Percentiles rank a stretch among this genome's conserved stretches.
phyloP scores from a whole-genome alignment of 2,329 filamentous ascomycete genomes.

The Graphium sp. region DNA sequence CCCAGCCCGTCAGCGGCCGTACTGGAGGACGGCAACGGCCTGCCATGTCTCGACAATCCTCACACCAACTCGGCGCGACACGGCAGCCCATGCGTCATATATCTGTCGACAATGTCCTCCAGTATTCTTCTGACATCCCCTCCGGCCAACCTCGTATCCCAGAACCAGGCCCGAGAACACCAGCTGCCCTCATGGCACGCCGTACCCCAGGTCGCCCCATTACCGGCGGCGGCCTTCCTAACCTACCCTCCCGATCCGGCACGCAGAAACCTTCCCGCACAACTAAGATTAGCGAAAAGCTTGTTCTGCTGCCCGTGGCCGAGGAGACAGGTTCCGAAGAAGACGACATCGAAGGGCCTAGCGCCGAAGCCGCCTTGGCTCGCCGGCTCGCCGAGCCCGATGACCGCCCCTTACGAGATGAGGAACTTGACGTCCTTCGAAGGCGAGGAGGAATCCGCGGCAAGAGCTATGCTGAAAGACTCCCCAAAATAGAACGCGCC shows the following conservation, averaged over 20 bases:
- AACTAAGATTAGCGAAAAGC: conserved; percentile 88
- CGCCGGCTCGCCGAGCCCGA: conserved; percentile 30
- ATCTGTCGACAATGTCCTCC: conserved; percentile 84
- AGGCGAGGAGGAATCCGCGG: conserved; percentile 46
- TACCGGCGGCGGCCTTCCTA: conserved; percentile 20
- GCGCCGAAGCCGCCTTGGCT: conserved; percentile 23
- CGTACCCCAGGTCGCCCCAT: conserved; percentile 12
- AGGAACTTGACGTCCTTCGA: conserved; percentile 47
- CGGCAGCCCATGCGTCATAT: conserved; percentile 53
- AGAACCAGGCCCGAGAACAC: conserved; percentile 31
- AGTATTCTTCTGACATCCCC: conserved; percentile 86
- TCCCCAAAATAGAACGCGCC: conserved; percentile 74
- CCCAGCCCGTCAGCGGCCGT: too few species aligned
- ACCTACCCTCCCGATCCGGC: conserved; percentile 19
- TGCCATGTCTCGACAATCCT: too few species aligned
- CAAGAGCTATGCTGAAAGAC: conserved; percentile 85
- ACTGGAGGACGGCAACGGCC: too few species aligned
- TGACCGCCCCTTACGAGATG: conserved; percentile 50
- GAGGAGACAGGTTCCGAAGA: conserved; percentile 32
- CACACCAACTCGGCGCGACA: background rate
- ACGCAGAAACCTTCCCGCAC: conserved; percentile 64
- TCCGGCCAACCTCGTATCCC: conserved; percentile 77
- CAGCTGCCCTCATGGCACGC: conserved; percentile 7
- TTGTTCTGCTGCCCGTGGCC: conserved; percentile 86
- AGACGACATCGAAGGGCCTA: too few species aligned